Evolutionary conservation across 495 filamentous ascomycete genomes (phyloP).

Genomic region (Trichoderma asperelloides): DNA sequence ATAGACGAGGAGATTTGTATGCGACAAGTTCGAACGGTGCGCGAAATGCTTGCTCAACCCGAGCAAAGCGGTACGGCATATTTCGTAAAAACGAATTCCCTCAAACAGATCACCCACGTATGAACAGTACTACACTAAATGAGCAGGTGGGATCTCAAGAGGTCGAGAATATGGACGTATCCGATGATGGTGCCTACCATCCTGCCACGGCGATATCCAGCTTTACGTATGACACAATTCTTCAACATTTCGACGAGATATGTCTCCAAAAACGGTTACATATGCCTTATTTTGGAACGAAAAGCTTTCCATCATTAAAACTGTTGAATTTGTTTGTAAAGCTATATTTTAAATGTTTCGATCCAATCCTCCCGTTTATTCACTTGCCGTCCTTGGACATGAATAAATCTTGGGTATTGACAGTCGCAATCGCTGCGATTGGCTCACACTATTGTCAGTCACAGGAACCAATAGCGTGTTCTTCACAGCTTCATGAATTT

Average conservation of each 20-base stretch:
- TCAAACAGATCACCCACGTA: neutral
- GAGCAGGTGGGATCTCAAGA: neutral
- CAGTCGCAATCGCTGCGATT: conserved; percentile 35
- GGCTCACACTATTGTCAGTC: conserved; percentile 31
- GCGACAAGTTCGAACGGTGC: conserved; percentile 12
- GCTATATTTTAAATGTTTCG: neutral
- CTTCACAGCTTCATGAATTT: neutral
- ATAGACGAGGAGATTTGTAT: conserved; percentile 11
- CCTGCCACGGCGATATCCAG: neutral
- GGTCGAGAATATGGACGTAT: neutral
- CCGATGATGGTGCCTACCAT: neutral
- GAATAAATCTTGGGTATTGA: conserved; percentile 35
- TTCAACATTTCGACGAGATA: neutral
- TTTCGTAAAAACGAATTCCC: conserved; percentile 39
- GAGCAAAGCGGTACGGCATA: conserved; percentile 30
- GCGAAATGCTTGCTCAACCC: conserved; percentile 15
- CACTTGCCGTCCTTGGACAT: conserved; percentile 22
- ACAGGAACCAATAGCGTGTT: conserved; percentile 13
- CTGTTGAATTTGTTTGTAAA: neutral
- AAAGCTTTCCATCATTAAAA: neutral
- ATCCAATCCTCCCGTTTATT: neutral
- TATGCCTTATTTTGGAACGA: neutral
- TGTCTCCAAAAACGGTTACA: neutral
- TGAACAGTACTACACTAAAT: neutral
- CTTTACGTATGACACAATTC: neutral